These are phyloP conservation scores for Cylindrotheca closterium DNA, from an alignment of 108 stramenopile genomes.

Conservation along the genomic window DNA sequence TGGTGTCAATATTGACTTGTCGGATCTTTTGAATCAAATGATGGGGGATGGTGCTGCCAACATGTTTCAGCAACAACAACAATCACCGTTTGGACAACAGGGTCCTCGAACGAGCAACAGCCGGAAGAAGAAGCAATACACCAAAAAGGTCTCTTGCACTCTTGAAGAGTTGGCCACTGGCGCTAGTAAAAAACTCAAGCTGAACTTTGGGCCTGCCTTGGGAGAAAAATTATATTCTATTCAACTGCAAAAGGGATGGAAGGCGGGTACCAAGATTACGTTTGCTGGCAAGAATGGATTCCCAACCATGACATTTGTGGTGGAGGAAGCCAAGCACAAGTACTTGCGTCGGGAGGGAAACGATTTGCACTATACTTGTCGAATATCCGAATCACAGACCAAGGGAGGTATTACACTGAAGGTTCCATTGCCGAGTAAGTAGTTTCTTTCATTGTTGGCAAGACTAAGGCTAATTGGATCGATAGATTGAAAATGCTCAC, in stretches of 20 bases:
- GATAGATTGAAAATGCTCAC: too few species aligned
- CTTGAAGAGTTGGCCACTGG: conserved; percentile 69
- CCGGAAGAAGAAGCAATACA: conserved; percentile 19
- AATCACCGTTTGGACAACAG: conserved; percentile 20
- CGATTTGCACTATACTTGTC: conserved; percentile 47
- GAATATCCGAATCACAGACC: conserved; percentile 44
- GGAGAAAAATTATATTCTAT: conserved; percentile 56
- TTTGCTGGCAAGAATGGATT: conserved; percentile 33
- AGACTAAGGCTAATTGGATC: too few species aligned
- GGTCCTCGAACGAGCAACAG: conserved; percentile 14
- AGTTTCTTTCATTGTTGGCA: not conserved
- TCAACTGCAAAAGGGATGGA: conserved; percentile 68
- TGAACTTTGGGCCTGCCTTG: conserved; percentile 25
- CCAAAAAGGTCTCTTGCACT: conserved; percentile 45
- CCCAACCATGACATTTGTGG: conserved; percentile 70
- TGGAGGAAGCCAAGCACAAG: conserved; percentile 65
- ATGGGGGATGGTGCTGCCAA: conserved; percentile 17
- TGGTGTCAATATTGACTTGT: conserved; percentile 22
- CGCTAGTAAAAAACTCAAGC: conserved; percentile 73
- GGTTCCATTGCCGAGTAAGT: conserved; percentile 49
- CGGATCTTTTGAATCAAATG: conserved; percentile 35
- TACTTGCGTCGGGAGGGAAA: conserved; percentile 51
- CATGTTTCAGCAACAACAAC: conserved; percentile 4
- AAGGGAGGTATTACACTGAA: conserved; percentile 39
- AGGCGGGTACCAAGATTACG: conserved; percentile 72